Base-by-base conservation (phyloP, 2,329 filamentous ascomycete genomes). In the Verticillium albo-atrum region DNA sequence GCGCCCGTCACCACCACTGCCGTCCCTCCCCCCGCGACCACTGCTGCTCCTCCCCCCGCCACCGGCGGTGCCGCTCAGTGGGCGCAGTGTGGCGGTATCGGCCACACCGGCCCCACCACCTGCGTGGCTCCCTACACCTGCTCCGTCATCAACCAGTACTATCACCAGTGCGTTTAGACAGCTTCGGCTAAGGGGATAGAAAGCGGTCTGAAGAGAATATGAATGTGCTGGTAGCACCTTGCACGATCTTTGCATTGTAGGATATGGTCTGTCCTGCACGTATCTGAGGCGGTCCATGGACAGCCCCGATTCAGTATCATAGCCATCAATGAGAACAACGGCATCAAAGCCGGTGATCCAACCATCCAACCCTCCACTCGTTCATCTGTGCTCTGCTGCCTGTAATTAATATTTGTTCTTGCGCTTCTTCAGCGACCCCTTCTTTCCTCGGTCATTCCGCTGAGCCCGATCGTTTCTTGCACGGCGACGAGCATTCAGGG, bases 161-260 rank as follows among this genome's bases (percentile, higher is more conserved):
- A 78, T 67, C 73, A 58, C 25, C 76, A 79, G 67, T 79, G 77
- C 64, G 59, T 75, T 61, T 78, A 68, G 32, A 35, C n/a, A 26
- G 20, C 20, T 50, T 50, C 20, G 17, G 42, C 42, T 50, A 20
- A 25, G 42, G 25, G 20, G 42, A 50, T 37, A 50, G 42, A 50
- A 50, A 20, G 2, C n/a, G 7, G 34, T n/a, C 14, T 15, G 34
- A 15, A 15, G 15, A 37, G 4, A 32, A 12, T 32, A 32, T 32
- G 30, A 6, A 32, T 12, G 12, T 32, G n/a, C n/a, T n/a, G n/a
- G n/a, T n/a, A n/a, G n/a, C n/a, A 12, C 30, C 30, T 32, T 9
- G 30, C 14, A 32, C 30, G 30, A 14, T 14, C 14, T 14, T 32
- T 32, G 30, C 30, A 32, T 32, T 14, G 30, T 32, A 14, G 30